A percentile compares a stretch with the other conserved stretches of the same genome.
Evolutionary conservation across 2,329 filamentous ascomycete genomes (phyloP).

Genomic region (Arthroderma sp.): DNA sequence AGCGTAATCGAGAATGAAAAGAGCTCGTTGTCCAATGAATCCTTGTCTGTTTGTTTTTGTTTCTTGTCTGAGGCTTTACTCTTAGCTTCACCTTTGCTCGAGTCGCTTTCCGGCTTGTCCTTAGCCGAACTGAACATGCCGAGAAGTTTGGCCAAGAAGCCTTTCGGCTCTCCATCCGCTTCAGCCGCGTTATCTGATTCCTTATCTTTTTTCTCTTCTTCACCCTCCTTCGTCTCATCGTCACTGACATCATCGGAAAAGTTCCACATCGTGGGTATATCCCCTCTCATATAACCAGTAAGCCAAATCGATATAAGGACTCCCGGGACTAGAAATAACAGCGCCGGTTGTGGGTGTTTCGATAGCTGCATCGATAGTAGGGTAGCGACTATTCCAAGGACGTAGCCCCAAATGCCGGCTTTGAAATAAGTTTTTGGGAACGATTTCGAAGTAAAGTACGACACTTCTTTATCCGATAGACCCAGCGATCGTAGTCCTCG

Average conservation of each 20-base stretch:
- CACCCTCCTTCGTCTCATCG: conserved; percentile 18
- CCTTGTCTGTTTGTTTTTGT: neutral
- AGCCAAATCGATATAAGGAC: conserved; percentile 64
- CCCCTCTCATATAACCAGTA: conserved; percentile 57
- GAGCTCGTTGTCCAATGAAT: conserved; percentile 10
- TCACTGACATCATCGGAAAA: conserved; percentile 56
- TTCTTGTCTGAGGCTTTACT: neutral
- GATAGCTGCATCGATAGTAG: conserved; percentile 64
- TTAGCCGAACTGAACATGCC: neutral
- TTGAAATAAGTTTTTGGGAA: conserved; percentile 83
- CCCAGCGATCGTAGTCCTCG: conserved; percentile 17
- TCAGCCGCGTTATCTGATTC: neutral
- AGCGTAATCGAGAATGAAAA: conserved; percentile 23
- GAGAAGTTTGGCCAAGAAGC: neutral
- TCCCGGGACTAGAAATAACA: conserved; percentile 83
- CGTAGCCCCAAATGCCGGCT: conserved; percentile 62
- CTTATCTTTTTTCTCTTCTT: conserved; percentile 32
- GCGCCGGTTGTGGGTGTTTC: conserved; percentile 72
- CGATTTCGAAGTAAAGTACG: conserved; percentile 25
- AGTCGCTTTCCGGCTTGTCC: neutral
- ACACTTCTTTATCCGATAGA: conserved; percentile 18
- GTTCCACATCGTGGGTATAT: conserved; percentile 61
- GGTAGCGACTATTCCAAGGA: conserved; percentile 63
- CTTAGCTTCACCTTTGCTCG: neutral
- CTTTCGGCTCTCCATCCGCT: neutral